Evolutionary conservation across 306 rosid genomes (phyloP).

Genomic region (Ochetophila trinervis): DNA sequence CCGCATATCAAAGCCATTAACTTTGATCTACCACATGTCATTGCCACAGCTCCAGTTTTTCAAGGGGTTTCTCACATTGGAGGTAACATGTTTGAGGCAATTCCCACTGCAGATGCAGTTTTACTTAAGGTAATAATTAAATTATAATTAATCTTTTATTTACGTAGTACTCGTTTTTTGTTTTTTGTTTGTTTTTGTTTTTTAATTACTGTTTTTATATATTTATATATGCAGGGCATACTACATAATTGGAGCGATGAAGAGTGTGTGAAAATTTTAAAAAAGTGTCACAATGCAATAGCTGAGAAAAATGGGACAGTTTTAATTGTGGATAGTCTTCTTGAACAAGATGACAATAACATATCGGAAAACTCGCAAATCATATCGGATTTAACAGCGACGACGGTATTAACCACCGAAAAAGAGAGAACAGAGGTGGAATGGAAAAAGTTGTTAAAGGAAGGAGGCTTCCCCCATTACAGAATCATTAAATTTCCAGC

Average conservation of each 20-base stretch:
- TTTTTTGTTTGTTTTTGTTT: too few relatives aligned
- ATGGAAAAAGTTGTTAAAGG: slow-evolving; percentile 44
- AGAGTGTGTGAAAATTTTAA: neutral
- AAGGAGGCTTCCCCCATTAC: slow-evolving; percentile 48
- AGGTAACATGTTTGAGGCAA: slow-evolving; percentile 26
- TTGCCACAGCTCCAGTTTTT: neutral
- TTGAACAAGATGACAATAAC: slow-evolving; percentile 36
- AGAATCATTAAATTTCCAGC: slow-evolving; percentile 49
- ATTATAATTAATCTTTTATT: too few relatives aligned
- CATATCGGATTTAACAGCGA: slow-evolving; percentile 49
- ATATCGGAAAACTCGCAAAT: slow-evolving; percentile 35
- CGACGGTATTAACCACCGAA: slow-evolving; percentile 29
- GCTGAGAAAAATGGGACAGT: slow-evolving; percentile 33
- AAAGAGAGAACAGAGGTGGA: slow-evolving; percentile 50
- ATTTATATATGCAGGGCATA: too few relatives aligned
- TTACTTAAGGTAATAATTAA: slow-evolving; percentile 19
- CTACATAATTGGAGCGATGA: slow-evolving; percentile 8
- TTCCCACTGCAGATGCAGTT: slow-evolving; percentile 27
- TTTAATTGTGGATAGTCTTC: slow-evolving; percentile 43
- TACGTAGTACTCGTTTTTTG: too few relatives aligned
- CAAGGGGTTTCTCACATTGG: slow-evolving; percentile 24
- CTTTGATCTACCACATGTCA: slow-evolving; percentile 32
- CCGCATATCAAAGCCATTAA: slow-evolving; percentile 23
- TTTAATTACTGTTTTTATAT: neutral
- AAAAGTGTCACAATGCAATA: too few relatives aligned